These are phyloP conservation scores for Scheffersomyces segobiensis DNA, from an alignment of 1,139 yeast genomes.

Conservation along the genomic window DNA sequence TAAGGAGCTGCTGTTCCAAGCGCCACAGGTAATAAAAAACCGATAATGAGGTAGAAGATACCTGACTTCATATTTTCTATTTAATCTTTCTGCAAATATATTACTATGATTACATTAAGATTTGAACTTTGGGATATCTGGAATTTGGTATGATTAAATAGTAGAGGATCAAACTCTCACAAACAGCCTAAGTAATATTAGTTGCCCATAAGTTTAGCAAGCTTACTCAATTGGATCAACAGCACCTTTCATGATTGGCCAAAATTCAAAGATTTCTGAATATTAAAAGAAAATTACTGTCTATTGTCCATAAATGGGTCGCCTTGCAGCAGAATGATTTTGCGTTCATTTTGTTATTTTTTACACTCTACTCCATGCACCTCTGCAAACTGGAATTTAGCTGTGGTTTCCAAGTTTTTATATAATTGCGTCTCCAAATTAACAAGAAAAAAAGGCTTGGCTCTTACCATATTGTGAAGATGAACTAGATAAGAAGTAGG, in stretches of 20 bases:
- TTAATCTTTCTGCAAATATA: neutral
- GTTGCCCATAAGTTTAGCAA: neutral
- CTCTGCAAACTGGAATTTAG: neutral
- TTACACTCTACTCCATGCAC: neutral
- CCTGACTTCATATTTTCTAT: neutral
- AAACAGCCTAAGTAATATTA: neutral
- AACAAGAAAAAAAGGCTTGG: neutral
- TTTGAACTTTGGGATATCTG: neutral
- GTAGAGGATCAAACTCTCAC: neutral
- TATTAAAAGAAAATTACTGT: neutral
- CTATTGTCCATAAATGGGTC: neutral
- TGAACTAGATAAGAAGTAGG: no score
- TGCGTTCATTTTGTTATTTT: neutral
- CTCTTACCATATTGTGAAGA: neutral
- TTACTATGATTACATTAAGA: constrained; percentile 1
- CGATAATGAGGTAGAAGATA: neutral
- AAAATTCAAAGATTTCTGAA: neutral
- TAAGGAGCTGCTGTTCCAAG: constrained; percentile 9
- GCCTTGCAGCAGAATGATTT: neutral
- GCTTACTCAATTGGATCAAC: neutral
- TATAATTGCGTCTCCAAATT: neutral
- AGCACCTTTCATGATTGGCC: neutral
- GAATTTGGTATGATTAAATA: neutral
- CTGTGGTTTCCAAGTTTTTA: neutral
- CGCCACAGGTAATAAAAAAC: constrained; percentile 5